Evolutionary conservation across 495 filamentous ascomycete genomes (phyloP), one percentile per base, ranked within the genome.

Genomic region (Penicillium lagena): DNA sequence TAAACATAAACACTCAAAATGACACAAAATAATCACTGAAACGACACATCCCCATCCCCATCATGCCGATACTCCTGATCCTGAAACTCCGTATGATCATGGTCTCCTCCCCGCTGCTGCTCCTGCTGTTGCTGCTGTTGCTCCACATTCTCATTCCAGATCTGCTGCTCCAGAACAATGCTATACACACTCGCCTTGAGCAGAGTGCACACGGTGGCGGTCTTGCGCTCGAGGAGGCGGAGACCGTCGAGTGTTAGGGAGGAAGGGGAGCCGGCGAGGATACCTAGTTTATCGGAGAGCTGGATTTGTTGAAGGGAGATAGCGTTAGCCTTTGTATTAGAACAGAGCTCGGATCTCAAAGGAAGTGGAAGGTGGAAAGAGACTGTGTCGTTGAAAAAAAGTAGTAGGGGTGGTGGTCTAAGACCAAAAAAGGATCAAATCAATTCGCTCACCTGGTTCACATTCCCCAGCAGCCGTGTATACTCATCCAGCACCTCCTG

Each of bases 181-280:
- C 86, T 93, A 64, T 97, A 97, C 39, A 97, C 93, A 66, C 91
- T 96, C 29, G 93, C 91, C 72, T 98, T 97, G 59, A 98, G 74
- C 60, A 96, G 59, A 46, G 93, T 98, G 65, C 91, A 95, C 29
- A 96, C 93, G 33, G 94, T 72, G 37, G 86, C 87, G 17, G 89
- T 96, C 76, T 97, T 96, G 51, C 93, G 76, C 70, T 98, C 93
- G 40, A 98, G 75, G 30, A 87, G 79, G 37, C 93, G 72, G 48
- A 98, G 67, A n/a, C 83, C 81, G 61, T 98, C 91, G 30, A 69
- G 51, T 22, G 60, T 68, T 50, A 73, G 51, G 13, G 62, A 60
- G 9, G 56, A 48, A 27, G 62, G 59, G 33, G 56, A 52, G 28
- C 53, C 62, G 2, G 64, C 59, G 10, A 72, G 56, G 40, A 57